Conservation (phyloP, 2,329 filamentous ascomycete genomes). For the Ceratocystis smalleyi region DNA sequence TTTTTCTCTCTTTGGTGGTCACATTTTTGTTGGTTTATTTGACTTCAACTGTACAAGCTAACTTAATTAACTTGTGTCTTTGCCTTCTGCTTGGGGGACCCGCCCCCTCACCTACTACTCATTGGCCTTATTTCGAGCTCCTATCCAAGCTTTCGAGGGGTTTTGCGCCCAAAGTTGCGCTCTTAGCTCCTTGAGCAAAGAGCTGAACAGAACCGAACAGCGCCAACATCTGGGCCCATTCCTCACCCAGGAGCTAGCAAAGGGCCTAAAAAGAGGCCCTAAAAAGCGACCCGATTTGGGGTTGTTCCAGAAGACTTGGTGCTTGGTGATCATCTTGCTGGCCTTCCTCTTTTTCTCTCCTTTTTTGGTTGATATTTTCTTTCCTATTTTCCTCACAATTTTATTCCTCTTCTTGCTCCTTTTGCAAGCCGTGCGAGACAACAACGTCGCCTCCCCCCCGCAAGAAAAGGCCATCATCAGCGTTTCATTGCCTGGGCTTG, state of each 20-base stretch:
- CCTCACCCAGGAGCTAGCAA: background rate
- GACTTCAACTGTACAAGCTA: too few relatives aligned
- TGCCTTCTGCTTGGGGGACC: too few relatives aligned
- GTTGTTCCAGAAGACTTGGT: background rate
- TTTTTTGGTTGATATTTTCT: background rate
- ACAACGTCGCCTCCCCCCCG: background rate
- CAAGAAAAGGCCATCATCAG: constrained; percentile 3
- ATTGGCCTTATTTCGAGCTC: too few relatives aligned
- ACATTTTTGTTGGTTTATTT: too few relatives aligned
- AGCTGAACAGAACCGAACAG: background rate
- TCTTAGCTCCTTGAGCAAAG: background rate
- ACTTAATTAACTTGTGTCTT: too few relatives aligned
- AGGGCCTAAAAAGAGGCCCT: background rate
- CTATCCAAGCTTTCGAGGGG: too few relatives aligned
- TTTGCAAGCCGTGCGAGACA: background rate
- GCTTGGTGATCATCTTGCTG: background rate
- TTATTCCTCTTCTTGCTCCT: background rate
- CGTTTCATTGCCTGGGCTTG: constrained; percentile 5
- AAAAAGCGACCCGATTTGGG: background rate
- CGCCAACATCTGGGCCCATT: background rate
- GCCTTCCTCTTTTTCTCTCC: background rate
- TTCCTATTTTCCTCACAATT: background rate
- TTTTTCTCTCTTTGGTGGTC: too few relatives aligned
- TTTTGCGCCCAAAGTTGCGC: too few relatives aligned
- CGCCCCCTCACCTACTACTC: too few relatives aligned